Evolutionary conservation across 2,329 filamentous ascomycete species (phyloP).

Genomic region (Penicillium griseofulvum): DNA sequence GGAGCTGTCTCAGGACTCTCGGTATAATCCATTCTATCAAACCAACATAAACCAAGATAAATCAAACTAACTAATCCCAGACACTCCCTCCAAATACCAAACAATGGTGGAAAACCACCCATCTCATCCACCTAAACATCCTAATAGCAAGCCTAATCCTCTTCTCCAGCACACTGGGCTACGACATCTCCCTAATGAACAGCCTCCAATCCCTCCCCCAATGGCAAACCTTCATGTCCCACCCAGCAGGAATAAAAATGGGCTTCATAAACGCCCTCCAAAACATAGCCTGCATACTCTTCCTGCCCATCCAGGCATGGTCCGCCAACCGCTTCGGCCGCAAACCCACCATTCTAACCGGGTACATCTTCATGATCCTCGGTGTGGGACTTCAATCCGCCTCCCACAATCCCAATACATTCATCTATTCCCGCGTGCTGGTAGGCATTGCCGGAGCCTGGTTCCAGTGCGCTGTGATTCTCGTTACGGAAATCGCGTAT

Average conservation of each 20-base stretch:
- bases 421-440: conserved; percentile 34
- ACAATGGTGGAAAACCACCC: too few species aligned
- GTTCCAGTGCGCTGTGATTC: conserved; percentile 29
- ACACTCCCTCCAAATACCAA: too few species aligned
- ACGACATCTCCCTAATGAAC: too few species aligned
- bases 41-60: too few species aligned
- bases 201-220: too few species aligned
- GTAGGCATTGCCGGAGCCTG: conserved; percentile 35
- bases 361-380: conserved; percentile 29
- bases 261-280: conserved; percentile 5
- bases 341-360: conserved; percentile 26
- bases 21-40: background rate
- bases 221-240: too few species aligned
- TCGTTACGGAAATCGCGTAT: conserved; percentile 45
- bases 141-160: too few species aligned
- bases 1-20: background rate
- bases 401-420: conserved; percentile 20
- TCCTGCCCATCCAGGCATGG: conserved; percentile 4
- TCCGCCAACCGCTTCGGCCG: conserved; percentile 34
- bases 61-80: background rate
- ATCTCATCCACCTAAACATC: too few species aligned
- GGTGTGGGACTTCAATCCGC: conserved; percentile 24
- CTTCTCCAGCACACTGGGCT: too few species aligned
- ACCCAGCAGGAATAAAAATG: background rate
- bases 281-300: conserved; percentile 3